Evolutionary conservation across 2,329 filamentous ascomycete genomes (phyloP), one percentile per base, ranked within the genome.

Genomic region (Beauveria pseudobassiana): DNA sequence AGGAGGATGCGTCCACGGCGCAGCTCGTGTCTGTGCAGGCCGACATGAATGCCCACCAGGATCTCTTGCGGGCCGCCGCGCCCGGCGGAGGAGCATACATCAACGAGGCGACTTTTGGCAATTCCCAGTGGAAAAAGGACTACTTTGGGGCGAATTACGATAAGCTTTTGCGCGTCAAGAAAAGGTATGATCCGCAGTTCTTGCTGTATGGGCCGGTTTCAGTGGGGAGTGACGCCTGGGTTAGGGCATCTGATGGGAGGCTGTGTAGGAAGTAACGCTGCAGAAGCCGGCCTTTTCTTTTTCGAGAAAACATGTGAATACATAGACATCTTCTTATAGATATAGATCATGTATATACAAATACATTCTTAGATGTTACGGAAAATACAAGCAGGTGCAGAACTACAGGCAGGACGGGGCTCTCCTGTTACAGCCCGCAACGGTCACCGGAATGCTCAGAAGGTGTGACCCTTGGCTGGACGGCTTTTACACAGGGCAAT

Each of bases 171-270:
- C 40, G 51, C 0, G 73, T 85, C 34, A 86, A 86, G 76, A 67
- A 72, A 40, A 78, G 75, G 67, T 84, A 78, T 65, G 83, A 84
- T 65, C 72, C 77, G 1, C 59, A 71, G 0, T 67, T 69, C 2
- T 62, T 85, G 7, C 81, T 81, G 42, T 81, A 81, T 58, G 79
- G 76, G 12, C 67, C 67, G 6, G 77, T 74, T n/a, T 77, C 73
- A 4, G 81, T 85, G 6, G 82, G 81, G 0, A 81, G 78, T 61
- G 81, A 84, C 56, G 67, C 66, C n/a, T 84, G 80, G 80, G 43
- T 49, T 8, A 24, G 42, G 8, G 16, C n/a, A 3, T 65, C 68
- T 6, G 64, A 72, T 60, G 79, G 78, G 9, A 72, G 77, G 28
- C 70, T 81, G 69, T 81, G 79, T 63, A 49, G 45, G 18, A 58